Base-by-base conservation (phyloP, 2,329 filamentous ascomycete genomes). In the Trichoderma afroharzianum region DNA sequence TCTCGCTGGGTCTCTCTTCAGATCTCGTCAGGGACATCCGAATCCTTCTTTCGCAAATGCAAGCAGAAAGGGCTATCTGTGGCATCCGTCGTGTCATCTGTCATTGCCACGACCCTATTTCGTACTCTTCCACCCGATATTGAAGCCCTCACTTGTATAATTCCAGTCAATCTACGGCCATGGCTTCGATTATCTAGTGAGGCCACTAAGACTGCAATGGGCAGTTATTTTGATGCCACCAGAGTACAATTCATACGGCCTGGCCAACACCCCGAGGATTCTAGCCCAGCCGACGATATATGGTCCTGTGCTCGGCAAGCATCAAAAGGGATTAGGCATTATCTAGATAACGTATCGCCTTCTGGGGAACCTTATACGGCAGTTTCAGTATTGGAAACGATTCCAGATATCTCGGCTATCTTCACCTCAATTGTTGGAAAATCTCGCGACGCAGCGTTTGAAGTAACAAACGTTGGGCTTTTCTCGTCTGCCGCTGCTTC, bases 391-490 rank as follows among this genome's bases (percentile, higher is more conserved):
- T 18, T 63, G 9, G 81, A 80, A 55, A 83, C 79, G 32, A 81
- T 85, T 0, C 75, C 78, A 14, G 75, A 85, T 66, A 80, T 82
- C 47, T 79, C 80, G 4, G 78, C 79, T 1, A 77, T 82, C 14
- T 81, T 83, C 55, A 68, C 75, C 3, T 77, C 78, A 0, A 80
- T 81, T 63, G 24, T 84, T 2, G 84, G 84, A 3, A 80, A 81
- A 57, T 74, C 78, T 3, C 77, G 85, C 3, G 76, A 74, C 1
- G 74, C 76, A 18, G 81, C 78, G 9, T 84, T 82, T 26, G 84
- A 86, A 73, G 70, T 86, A 8, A 85, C 84, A 0, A 86, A 85
- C 74, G 68, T 86, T 4, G 85, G 85, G 0, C 75, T 81, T 2
- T 78, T 82, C 59, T 74, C 74, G 15, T 30, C 58, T 32, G 53